Base-by-base conservation (phyloP, 2,329 filamentous ascomycete species). In the Cladosporium oxysporum region DNA sequence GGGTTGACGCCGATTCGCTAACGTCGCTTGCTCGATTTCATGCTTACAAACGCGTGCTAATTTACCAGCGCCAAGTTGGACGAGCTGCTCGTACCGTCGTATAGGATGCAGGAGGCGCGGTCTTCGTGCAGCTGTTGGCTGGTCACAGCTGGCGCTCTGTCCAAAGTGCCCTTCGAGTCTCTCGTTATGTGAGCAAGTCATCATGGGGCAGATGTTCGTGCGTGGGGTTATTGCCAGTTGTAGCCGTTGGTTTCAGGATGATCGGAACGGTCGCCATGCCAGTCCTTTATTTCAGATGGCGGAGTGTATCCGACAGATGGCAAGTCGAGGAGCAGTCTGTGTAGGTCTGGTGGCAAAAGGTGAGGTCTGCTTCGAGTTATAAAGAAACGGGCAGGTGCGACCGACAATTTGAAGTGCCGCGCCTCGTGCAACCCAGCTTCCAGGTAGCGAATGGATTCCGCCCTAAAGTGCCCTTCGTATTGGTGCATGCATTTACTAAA, bases 11-110 rank as follows among this genome's bases (percentile, higher is more conserved):
- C 61, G 61, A 63, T 63, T 63, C 61, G 61, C 44, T 31, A 50
- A 37, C 35, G 55, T 18, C 33, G 14, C 44, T 21, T 21, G 50
- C 11, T 28, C 50, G 26, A 12, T 23, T 7, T 14, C 5, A 18
- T 63, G 61, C 61, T 63, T 29, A 63, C 61, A 63, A 63, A 63
- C 33, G 57, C 35, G 8, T 33, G 50, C 49, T 63, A 63, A 63
- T 63, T 37, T 63, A 63, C 52, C 12, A 12, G 2, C 18, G 52
- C 52, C 52, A 55, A 55, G 52, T 33, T 21, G 41, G n/a, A 23
- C 41, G 18, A 47, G n/a, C 8, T 21, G 41, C 41, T 47, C 41
- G 41, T 47, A 47, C 41, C n/a, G 41, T 47, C 41, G n/a, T 47
- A 21, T 47, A 21, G 33, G 33, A 35, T 11, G 33, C 1, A 35